Evolutionary conservation across 345 rosid species (phyloP), one percentile per base, ranked within the genome.

Genomic region (Lepidium sativum): DNA sequence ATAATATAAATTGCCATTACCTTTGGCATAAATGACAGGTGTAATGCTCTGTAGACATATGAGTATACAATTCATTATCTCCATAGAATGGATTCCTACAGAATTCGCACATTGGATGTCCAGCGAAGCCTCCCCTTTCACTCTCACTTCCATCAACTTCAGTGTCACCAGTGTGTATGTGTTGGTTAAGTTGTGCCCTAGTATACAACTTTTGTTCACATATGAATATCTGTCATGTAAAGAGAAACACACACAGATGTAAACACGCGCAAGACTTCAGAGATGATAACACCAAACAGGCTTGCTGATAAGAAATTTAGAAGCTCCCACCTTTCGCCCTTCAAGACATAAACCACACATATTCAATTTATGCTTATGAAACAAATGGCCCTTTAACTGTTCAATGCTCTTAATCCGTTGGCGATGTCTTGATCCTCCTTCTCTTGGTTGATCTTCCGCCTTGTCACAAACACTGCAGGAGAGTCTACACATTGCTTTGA

Each of bases 401-500:
- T 85, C 96, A 63, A 91, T 78, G 67, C 84, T 86, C 82, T 89
- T 82, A 75, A 91, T 88, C 80, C 74, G 80, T 11, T 38, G 75
- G 2, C 84, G 81, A 18, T 78, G 70, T 27, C 79, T 90, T 31
- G 17, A 42, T 83, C 92, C 49, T 59, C 64, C 75, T 64, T 66
- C 76, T 34, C 65, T 53, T 18, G 67, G 67, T 15, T 52, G 51
- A 6, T 60, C 69, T 63, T 87, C 97, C 56, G 69, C 32, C 39
- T 79, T 83, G 72, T 94, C 99, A 60, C 99, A 95, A 13, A 75
- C 85, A 70, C 84, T 83, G 39, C 98, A 95, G 1, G 98, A 86
- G 53, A 95, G 91, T 74, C 84, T 87, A 74, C 99, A 95, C 99
- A 91, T 95, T 8, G 95, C 99, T 80, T 88, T 95, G 75, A 95